Evolutionary conservation across 164 flowering plant genomes (phyloP), one percentile per base, ranked within the genome.

Genomic region (Umbellularia californica): DNA sequence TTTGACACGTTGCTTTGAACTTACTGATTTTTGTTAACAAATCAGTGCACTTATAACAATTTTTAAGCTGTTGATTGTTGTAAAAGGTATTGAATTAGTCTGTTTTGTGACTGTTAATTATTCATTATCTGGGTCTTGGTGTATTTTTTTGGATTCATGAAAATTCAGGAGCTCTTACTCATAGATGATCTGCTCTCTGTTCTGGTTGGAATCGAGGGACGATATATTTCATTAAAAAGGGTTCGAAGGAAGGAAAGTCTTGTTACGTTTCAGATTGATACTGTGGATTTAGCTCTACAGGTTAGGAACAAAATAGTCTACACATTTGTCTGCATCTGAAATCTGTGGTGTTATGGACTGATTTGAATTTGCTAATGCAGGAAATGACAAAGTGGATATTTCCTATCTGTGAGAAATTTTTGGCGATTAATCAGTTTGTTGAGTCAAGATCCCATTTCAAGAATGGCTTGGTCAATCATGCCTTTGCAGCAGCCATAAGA

Each of bases 401-500:
- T 75, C 97, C 98, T 27, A 73, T 95, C 72, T 95, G 98, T 58
- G 86, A 91, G 84, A 90, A 91, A 80, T 93, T 86, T 85, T 74
- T 95, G 78, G 70, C 88, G 76, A 92, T 93, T 14, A 85, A 82
- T 81, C 92, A 88, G 69, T 95, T 95, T 88, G 97, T 93, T 52
- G 98, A 93, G 80, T 88, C 92, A 51, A 92, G 93, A 79, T 91
- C 97, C 12, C 95, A 93, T 73, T 95, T 95, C 87, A 91, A 90
- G 88, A 90, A 83, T 78, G 99, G 99, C 63, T 76, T 95, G 69
- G 99, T 95, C 63, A 95, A 91, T 86, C 99, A 95, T 87, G 98
- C 98, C 76, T 95, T 95, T 88, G 95, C 98, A 72, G 96, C 99
- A 82, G 97, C 97, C n/a, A 85, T 95, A 27, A 85, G 95, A 78